Conservation (phyloP, 192 early-diverging fungal genomes). For the Pilobolus umbonatus region DNA sequence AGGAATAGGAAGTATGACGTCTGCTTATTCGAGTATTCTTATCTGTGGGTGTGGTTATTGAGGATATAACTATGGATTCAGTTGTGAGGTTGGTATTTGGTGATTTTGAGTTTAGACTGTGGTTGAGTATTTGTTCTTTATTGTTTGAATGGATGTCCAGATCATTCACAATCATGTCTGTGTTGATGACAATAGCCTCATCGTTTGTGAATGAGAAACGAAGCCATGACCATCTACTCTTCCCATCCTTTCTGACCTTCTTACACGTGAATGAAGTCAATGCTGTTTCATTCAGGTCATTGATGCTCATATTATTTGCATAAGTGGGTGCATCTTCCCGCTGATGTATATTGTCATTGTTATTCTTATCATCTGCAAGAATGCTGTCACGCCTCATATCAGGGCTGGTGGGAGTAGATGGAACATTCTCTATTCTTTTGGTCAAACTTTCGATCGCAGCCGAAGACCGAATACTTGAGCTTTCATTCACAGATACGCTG, state of each 20-base stretch:
- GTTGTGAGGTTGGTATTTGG: no score
- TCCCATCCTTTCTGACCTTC: no score
- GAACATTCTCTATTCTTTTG: background rate
- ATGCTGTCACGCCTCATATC: background rate
- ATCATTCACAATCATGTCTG: no score
- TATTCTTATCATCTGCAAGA: background rate
- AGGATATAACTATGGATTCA: no score
- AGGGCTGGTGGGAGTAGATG: background rate
- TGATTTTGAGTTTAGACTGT: no score
- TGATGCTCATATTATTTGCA: background rate
- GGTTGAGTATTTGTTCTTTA: no score
- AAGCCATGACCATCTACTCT: no score
- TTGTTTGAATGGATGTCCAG: no score
- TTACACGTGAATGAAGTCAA: background rate
- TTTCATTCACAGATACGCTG: background rate
- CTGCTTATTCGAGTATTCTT: no score
- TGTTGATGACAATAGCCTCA: no score
- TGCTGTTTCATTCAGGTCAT: background rate
- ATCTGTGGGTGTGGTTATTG: no score
- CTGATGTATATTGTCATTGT: background rate
- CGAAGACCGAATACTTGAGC: background rate
- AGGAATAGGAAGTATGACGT: background rate
- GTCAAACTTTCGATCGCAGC: constrained; percentile 7
- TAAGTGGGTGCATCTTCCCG: background rate
- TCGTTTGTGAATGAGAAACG: no score